These are phyloP conservation scores for Arctostaphylos glauca DNA, from an alignment of 148 eudicot species.

Conservation along the genomic window DNA sequence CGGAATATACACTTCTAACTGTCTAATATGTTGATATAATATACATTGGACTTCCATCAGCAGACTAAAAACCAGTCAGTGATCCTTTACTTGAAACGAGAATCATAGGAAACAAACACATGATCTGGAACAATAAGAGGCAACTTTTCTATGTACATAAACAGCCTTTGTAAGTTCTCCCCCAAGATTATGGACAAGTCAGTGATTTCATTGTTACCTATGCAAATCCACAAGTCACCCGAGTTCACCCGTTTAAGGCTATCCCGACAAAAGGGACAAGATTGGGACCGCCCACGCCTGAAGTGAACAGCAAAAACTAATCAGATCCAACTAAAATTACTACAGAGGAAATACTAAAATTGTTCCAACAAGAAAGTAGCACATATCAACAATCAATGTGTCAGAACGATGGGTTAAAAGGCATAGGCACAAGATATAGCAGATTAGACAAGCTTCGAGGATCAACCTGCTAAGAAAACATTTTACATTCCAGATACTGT, in stretches of 20 bases:
- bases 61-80: conserved; percentile 5
- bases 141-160: conserved; percentile 40
- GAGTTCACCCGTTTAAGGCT: conserved; percentile 40
- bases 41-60: conserved; percentile 16
- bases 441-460: not conserved
- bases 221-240: conserved; percentile 41
- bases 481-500: not conserved
- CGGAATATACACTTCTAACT: conserved; percentile 8
- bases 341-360: not conserved
- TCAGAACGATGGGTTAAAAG: conserved; percentile 1
- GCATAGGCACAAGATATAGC: not conserved
- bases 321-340: not conserved
- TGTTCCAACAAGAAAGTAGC: not conserved
- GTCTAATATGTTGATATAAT: not conserved
- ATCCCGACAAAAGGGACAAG: conserved; percentile 47
- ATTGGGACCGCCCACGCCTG: conserved; percentile 37
- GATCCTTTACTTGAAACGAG: conserved; percentile 22
- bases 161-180: conserved; percentile 33
- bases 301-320: conserved; percentile 2
- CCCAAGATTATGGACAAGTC: conserved; percentile 24
- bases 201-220: conserved; percentile 22
- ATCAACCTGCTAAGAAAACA: not conserved
- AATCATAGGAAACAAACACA: conserved; percentile 19
- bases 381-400: not conserved
- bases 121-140: conserved; percentile 33